A percentile compares a stretch with the other conserved stretches of the same genome.
These are phyloP conservation scores for Aspergillus asperescens DNA, from an alignment of 495 filamentous ascomycete genomes.

Conservation along the genomic window DNA sequence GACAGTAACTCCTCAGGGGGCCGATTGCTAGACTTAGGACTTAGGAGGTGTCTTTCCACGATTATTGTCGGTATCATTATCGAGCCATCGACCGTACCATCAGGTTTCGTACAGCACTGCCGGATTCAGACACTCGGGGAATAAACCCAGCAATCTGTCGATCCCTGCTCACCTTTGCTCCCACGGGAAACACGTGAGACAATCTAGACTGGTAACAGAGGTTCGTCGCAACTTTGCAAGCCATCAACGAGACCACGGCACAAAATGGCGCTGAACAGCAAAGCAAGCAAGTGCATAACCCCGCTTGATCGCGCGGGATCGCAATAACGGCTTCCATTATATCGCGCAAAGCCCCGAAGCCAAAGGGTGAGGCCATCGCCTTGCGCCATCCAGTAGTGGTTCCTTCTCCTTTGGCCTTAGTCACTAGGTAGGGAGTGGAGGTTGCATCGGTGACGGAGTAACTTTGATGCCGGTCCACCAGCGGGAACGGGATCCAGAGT, in stretches of 20 bases:
- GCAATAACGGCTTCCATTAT: constrained; percentile 8
- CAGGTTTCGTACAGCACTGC: background rate
- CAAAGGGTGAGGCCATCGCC: constrained; percentile 5
- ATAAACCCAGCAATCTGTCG: constrained; percentile 5
- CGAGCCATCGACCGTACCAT: background rate
- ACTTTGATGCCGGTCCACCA: constrained; percentile 6
- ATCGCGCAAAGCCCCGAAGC: constrained; percentile 8
- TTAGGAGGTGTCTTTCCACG: no score
- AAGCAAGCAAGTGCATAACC: background rate
- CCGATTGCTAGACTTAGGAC: no score
- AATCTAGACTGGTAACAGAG: background rate
- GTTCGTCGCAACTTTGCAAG: background rate
- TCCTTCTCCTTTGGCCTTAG: constrained; percentile 1
- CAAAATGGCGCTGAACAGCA: background rate
- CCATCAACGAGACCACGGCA: background rate
- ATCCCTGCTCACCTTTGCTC: background rate
- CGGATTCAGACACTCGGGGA: constrained; percentile 1
- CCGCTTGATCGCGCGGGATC: background rate
- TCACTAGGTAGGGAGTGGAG: constrained; percentile 1
- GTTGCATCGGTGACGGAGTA: constrained; percentile 2
- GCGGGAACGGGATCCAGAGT: no score
- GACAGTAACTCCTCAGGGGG: no score
- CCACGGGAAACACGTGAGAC: constrained; percentile 11
- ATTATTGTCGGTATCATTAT: no score
- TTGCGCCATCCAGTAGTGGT: no score